Evolutionary conservation across 2,329 filamentous ascomycete genomes (phyloP).

Genomic region (Zasmidium citrigriseum): DNA sequence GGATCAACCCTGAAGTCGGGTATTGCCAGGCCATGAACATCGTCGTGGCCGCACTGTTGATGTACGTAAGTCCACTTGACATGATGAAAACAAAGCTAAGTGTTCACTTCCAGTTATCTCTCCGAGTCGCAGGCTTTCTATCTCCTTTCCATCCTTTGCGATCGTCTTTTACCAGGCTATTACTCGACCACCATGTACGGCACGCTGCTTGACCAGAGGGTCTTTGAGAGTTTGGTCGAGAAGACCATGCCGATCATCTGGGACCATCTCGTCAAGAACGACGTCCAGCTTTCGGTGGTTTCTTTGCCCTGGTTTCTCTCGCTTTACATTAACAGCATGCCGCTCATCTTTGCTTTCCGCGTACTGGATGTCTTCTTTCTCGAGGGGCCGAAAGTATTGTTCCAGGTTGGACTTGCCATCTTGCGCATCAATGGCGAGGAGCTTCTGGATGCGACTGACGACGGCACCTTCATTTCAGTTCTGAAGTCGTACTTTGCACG

Average conservation of each 20-base stretch:
- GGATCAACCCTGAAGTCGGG: slow-evolving; percentile 91
- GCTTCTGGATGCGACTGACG: slow-evolving; percentile 86
- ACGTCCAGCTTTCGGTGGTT: slow-evolving; percentile 95
- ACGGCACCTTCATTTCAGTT: slow-evolving; percentile 94
- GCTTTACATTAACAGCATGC: slow-evolving; percentile 99
- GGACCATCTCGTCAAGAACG: slow-evolving; percentile 96
- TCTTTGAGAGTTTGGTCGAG: slow-evolving; percentile 97
- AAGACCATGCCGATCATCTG: slow-evolving; percentile 98
- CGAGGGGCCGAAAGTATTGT: slow-evolving; percentile 94
- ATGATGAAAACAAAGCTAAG: slow-evolving; percentile 6
- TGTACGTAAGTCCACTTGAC: slow-evolving; percentile 53
- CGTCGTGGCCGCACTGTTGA: slow-evolving; percentile 93
- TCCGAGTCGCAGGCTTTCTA: slow-evolving; percentile 96
- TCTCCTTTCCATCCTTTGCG: slow-evolving; percentile 85
- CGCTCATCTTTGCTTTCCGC: slow-evolving; percentile 92
- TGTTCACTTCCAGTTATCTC: slow-evolving; percentile 67
- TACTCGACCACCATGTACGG: slow-evolving; percentile 99
- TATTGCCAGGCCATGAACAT: slow-evolving; percentile 99
- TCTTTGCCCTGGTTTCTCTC: slow-evolving; percentile 98
- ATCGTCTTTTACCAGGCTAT: slow-evolving; percentile 90
- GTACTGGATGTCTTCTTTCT: slow-evolving; percentile 98
- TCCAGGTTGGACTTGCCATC: slow-evolving; percentile 96
- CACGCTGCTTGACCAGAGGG: slow-evolving; percentile 91
- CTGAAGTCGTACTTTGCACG: slow-evolving; percentile 92
- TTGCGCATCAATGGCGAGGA: slow-evolving; percentile 96